Conservation (phyloP, 2,329 filamentous ascomycete genomes). For the Cercospora sojina region DNA sequence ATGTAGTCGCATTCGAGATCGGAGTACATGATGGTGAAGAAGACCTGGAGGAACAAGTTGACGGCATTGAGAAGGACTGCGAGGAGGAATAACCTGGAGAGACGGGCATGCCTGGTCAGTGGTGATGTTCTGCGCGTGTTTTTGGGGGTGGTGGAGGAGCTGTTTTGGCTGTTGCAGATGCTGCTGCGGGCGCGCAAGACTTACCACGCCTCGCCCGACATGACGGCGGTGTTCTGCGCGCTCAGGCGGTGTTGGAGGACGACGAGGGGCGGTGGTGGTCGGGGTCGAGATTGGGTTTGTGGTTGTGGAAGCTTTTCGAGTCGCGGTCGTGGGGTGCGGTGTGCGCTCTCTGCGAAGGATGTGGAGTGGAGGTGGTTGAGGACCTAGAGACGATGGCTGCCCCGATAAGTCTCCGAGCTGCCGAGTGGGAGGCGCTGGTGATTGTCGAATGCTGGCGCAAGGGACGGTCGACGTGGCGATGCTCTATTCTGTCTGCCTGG, state of each 20-base stretch:
- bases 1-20: constrained; percentile 99
- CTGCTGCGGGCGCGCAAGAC: constrained; percentile 12
- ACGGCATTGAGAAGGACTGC: constrained; percentile 99
- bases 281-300: neutral
- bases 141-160: constrained; percentile 1
- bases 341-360: neutral
- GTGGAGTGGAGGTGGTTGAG: constrained; percentile 15
- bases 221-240: constrained; percentile 27
- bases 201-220: constrained; percentile 44
- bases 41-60: constrained; percentile 99
- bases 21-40: constrained; percentile 99
- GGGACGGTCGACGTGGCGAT: constrained; percentile 1
- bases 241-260: neutral
- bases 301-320: constrained; percentile 10
- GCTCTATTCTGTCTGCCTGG: neutral
- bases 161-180: neutral
- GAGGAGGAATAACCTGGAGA: constrained; percentile 80
- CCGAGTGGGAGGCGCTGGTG: constrained; percentile 2
- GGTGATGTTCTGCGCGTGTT: constrained; percentile 11
- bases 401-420: constrained; percentile 15
- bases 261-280: neutral
- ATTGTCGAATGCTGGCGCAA: constrained; percentile 3
- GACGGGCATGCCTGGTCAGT: constrained; percentile 5
- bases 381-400: constrained; percentile 13
- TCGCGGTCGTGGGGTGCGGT: constrained; percentile 7